Percentiles rank a stretch among this genome's conserved stretches.
Conservation (phyloP, 805 yeast genomes). For the Ogataea siamensis region DNA sequence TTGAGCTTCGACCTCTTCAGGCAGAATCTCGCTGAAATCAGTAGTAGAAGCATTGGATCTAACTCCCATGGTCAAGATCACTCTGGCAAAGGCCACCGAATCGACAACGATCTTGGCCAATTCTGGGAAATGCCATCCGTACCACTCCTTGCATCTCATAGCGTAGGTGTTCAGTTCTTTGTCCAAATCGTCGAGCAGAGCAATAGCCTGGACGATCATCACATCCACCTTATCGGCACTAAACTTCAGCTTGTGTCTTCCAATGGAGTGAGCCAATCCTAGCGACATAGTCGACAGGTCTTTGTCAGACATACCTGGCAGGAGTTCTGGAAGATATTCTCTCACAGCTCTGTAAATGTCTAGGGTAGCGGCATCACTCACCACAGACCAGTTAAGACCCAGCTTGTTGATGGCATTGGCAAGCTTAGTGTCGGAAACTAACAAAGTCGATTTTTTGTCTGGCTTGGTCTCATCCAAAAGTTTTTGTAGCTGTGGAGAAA, state of each 20-base stretch:
- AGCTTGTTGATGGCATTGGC: conserved; percentile 96
- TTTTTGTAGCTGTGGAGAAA: conserved; percentile 75
- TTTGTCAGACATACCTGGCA: conserved; percentile 87
- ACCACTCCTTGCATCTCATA: conserved; percentile 99
- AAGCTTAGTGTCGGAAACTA: conserved; percentile 92
- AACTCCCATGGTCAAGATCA: conserved; percentile 89
- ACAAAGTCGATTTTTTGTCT: conserved; percentile 80
- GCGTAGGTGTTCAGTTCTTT: conserved; percentile 97
- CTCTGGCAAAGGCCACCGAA: conserved; percentile 94
- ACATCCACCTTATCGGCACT: conserved; percentile 98
- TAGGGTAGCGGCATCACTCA: conserved; percentile 91
- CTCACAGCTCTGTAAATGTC: conserved; percentile 95
- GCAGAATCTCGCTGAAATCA: conserved; percentile 85
- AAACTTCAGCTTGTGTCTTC: conserved; percentile 96
- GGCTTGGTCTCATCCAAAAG: conserved; percentile 72
- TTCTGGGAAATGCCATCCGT: conserved; percentile 99
- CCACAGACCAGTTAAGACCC: conserved; percentile 82
- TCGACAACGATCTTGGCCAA: conserved; percentile 95
- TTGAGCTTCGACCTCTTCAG: conserved; percentile 89
- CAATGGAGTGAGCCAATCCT: conserved; percentile 98
- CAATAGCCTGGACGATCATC: conserved; percentile 99
- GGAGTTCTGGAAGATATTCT: conserved; percentile 87
- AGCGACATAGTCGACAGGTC: conserved; percentile 92
- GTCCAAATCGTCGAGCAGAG: conserved; percentile 92
- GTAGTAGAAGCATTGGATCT: conserved; percentile 88